Percentiles rank a stretch among this genome's conserved stretches.
phyloP scores from a whole-genome alignment of 2,329 filamentous ascomycete species.

The Pezicula rhizophila region DNA sequence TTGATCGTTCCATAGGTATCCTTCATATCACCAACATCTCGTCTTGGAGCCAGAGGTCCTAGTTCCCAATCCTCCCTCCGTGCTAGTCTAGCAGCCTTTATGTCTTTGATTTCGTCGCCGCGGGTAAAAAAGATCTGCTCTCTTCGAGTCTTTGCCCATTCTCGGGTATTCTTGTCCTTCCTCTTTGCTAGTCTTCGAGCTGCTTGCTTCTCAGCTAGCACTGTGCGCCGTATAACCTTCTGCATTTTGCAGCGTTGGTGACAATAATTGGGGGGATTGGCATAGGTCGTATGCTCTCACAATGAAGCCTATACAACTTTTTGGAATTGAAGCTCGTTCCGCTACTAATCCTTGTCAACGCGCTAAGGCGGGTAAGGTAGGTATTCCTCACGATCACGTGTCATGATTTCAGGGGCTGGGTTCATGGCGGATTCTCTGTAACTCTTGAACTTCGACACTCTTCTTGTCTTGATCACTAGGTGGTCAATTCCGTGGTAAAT shows the following conservation, averaged over 20 bases:
- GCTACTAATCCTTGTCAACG: too few relatives aligned
- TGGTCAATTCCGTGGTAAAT: too few relatives aligned
- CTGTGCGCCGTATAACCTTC: slow-evolving; percentile 61
- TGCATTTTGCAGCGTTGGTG: slow-evolving; percentile 47
- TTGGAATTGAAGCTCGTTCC: neutral
- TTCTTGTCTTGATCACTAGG: too few relatives aligned
- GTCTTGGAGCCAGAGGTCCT: slow-evolving; percentile 71
- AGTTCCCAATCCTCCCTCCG: slow-evolving; percentile 72
- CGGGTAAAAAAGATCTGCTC: slow-evolving; percentile 17
- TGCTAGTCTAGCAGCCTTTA: slow-evolving; percentile 44
- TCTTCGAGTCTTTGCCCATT: slow-evolving; percentile 15
- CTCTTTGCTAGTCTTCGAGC: slow-evolving; percentile 37
- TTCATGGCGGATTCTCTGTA: too few relatives aligned
- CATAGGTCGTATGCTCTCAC: neutral
- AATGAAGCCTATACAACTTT: neutral
- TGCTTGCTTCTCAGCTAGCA: slow-evolving; percentile 60
- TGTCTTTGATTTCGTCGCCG: slow-evolving; percentile 23
- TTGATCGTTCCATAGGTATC: slow-evolving; percentile 54
- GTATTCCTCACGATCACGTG: too few relatives aligned
- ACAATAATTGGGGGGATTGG: neutral
- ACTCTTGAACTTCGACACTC: too few relatives aligned
- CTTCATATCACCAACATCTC: slow-evolving; percentile 56
- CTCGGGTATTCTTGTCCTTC: slow-evolving; percentile 25
- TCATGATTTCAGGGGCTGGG: too few relatives aligned
- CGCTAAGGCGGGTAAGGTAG: too few relatives aligned